A percentile compares a stretch with the other conserved stretches of the same genome.
Conservation (phyloP, 257 asterid species). For the Ilex asprella region DNA sequence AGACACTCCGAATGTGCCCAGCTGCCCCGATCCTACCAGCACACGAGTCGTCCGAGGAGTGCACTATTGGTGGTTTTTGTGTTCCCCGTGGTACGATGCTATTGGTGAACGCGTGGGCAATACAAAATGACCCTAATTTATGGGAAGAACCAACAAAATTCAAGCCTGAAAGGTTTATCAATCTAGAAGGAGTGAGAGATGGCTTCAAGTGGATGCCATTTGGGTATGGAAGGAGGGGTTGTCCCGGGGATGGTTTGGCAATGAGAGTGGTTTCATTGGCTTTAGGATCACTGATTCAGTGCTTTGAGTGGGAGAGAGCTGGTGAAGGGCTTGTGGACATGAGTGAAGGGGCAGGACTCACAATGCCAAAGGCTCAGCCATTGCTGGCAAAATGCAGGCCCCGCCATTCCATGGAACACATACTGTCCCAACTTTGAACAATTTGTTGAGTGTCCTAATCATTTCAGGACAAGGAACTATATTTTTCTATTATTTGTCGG, state of each 20-base stretch:
- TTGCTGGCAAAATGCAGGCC: slow-evolving; percentile 16
- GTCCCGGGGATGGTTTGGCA: slow-evolving; percentile 20
- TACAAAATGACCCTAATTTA: slow-evolving; percentile 6
- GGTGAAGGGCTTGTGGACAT: slow-evolving; percentile 14
- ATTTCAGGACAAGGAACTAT: too few species aligned
- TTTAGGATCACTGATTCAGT: slow-evolving; percentile 18
- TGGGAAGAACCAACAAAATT: slow-evolving; percentile 14
- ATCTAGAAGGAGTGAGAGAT: slow-evolving; percentile 5
- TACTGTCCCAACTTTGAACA: neutral
- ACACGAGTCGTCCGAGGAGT: slow-evolving; percentile 18
- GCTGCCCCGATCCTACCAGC: slow-evolving; percentile 11
- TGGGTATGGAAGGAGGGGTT: slow-evolving; percentile 17
- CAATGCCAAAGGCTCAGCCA: slow-evolving; percentile 14
- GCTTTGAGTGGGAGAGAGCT: slow-evolving; percentile 20
- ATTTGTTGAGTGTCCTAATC: too few species aligned
- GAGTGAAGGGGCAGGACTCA: slow-evolving; percentile 16
- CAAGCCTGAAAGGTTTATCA: slow-evolving; percentile 14
- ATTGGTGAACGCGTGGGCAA: slow-evolving; percentile 16
- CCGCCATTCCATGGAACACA: neutral
- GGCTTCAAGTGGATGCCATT: slow-evolving; percentile 12
- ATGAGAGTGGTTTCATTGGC: slow-evolving; percentile 10
- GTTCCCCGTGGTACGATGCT: slow-evolving; percentile 17
- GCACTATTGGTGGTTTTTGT: slow-evolving; percentile 8
- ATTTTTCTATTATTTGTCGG: too few species aligned
- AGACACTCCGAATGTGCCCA: slow-evolving; percentile 20